Base-by-base conservation (phyloP, 306 rosid species). In the Trifolium fragiferum region DNA sequence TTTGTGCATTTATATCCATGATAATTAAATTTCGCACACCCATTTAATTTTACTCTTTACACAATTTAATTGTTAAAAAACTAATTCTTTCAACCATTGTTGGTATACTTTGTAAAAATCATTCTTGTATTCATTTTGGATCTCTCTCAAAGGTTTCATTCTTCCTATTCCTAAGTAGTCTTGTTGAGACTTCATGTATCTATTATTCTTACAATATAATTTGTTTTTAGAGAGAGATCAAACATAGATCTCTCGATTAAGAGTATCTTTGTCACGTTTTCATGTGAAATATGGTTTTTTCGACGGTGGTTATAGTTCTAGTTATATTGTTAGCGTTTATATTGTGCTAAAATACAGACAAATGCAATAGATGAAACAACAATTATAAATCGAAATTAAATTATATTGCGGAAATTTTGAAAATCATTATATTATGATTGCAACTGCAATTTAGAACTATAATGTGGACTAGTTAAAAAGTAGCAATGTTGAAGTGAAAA, bases 111-210 rank as follows among this genome's bases (percentile, higher is more conserved):
- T 61, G 20, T 37, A 33, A 47, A 33, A 59, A 1, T 21, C 32
- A 70, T 77, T 47, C 6, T 7, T 60, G 65, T 69, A 37, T 25
- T 27, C 47, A 47, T 47, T 69, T 53, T 77, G n/a, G 49, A 43
- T 50, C 21, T 50, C 21, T 50, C 55, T 50, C 10, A 50, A n/a
- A 7, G 21, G 10, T 49, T 49, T n/a, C 10, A 6, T 46, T n/a
- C 8, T 12, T 46, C 51, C 2, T 12, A 46, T 12, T 46, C 51
- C 2, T 12, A 46, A 6, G 8, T 46, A 46, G 33, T 30, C 6
- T 4, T 6, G 4, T 47, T 15, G 10, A n/a, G 8, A 3, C 1
- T 49, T 47, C 20, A 15, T 47, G 54, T 47, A 47, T 47, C 6
- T 47, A 1, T 47, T 8, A 47, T 6, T 7, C 0, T 18, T 47